Base-by-base conservation (phyloP, 2,329 filamentous ascomycete species). In the Clathrospora elynae region DNA sequence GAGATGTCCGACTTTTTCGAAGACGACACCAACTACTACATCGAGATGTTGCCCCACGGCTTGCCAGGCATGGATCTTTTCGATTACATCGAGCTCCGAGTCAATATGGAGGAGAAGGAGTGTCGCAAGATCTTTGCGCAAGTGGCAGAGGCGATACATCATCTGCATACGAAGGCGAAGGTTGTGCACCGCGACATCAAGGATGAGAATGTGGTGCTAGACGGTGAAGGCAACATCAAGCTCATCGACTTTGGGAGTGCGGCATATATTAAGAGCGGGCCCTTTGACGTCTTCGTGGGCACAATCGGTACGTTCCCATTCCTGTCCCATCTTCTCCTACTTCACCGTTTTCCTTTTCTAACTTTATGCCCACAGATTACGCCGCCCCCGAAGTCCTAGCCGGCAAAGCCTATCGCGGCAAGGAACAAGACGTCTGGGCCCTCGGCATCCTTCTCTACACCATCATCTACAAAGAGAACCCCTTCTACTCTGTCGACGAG, bases 151-250 rank as follows among this genome's bases (percentile, higher is more conserved):
- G 93, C 93, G 5, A 80, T 99, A 32, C 86, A 95, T 56, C 93
- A 97, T 73, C 75, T 99, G 28, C 93, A 99, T 66, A 90, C 83
- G 39, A 92, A 88, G 67, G 92, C 92, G 1, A 78, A 87, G 35
- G 92, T 99, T 6, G 93, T 99, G 8, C 93, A 99, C 71, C 86
- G 93, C 23, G 93, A 99, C 64, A 97, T 99, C 79, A 99, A 99
- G 70, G 93, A 99, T 62, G 93, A 99, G 73, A 99, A 99, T 59
- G 89, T 99, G 19, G 88, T 99, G 41, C 77, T 99, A 11, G 93
- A 99, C 64, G 92, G 93, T 23, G 91, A 97, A 67, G 91, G 92
- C 17, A 86, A 87, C 57, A 95, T 99, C 72, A 97, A 96, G 74
- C 78, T 99, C 62, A 97, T 97, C 57, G 93, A 99, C 71, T 99